A percentile compares a stretch with the other conserved stretches of the same genome.
Conservation (phyloP, 2,329 filamentous ascomycete genomes). For the Pyricularia sp. region DNA sequence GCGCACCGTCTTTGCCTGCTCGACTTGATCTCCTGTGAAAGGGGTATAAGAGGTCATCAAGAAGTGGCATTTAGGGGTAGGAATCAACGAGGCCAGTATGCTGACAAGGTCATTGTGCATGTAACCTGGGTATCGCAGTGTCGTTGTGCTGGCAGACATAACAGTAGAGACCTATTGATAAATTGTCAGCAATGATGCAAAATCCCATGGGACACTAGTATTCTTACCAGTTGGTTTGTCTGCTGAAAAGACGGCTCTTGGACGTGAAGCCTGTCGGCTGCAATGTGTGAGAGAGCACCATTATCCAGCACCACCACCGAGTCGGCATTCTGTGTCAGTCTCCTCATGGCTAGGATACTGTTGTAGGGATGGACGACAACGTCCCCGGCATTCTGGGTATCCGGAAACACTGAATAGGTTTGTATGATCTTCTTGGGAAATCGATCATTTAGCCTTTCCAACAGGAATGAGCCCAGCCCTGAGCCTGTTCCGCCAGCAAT, state of each 20-base stretch:
- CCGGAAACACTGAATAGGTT: slow-evolving; percentile 97
- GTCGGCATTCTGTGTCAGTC: slow-evolving; percentile 92
- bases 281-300: slow-evolving; percentile 85
- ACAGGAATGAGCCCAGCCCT: slow-evolving; percentile 87
- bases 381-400: slow-evolving; percentile 76
- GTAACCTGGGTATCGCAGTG: slow-evolving; percentile 92
- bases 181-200: not conserved
- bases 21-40: slow-evolving; percentile 92
- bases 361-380: slow-evolving; percentile 99
- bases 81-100: slow-evolving; percentile 91
- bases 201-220: not conserved
- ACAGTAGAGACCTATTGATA: slow-evolving; percentile 70
- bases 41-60: slow-evolving; percentile 97
- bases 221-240: slow-evolving; percentile 79
- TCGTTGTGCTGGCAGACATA: slow-evolving; percentile 97
- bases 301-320: slow-evolving; percentile 97
- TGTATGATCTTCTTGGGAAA: slow-evolving; percentile 99
- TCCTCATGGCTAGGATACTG: slow-evolving; percentile 82
- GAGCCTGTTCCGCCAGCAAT: slow-evolving; percentile 96
- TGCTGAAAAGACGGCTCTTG: slow-evolving; percentile 95
- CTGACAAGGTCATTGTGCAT: slow-evolving; percentile 99
- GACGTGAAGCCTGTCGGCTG: slow-evolving; percentile 86
- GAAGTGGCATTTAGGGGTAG: slow-evolving; percentile 95
- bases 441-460: slow-evolving; percentile 91
- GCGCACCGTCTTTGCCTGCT: slow-evolving; percentile 93